Percentiles rank a stretch among this genome's conserved stretches.
These are phyloP conservation scores for Pseudocercospora crystallina DNA, from an alignment of 2,329 filamentous ascomycete genomes.

Conservation along the genomic window DNA sequence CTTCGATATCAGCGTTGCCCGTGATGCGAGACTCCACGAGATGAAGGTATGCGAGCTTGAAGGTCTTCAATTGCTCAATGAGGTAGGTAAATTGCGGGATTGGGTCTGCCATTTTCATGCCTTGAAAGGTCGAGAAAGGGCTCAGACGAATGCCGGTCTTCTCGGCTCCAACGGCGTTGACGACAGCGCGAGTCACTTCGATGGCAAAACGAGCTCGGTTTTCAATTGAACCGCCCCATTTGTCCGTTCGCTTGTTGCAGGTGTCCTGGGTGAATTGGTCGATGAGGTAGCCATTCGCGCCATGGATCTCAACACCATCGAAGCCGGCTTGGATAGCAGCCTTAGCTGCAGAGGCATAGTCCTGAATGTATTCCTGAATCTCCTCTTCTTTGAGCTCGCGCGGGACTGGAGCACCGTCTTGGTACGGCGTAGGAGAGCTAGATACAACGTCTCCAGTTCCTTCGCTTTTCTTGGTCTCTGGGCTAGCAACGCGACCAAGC, in stretches of 20 bases:
- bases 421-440: constrained; percentile 31
- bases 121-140: constrained; percentile 60
- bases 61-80: constrained; percentile 47
- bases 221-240: constrained; percentile 52
- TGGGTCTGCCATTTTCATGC: constrained; percentile 62
- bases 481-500: constrained; percentile 48
- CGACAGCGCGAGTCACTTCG: constrained; percentile 53
- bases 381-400: constrained; percentile 44
- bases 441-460: constrained; percentile 30
- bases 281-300: constrained; percentile 53
- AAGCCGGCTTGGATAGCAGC: constrained; percentile 59
- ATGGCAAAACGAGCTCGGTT: constrained; percentile 57
- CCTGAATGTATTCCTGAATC: constrained; percentile 47
- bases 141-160: constrained; percentile 55
- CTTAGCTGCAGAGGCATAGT: constrained; percentile 47
- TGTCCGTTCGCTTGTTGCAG: constrained; percentile 51
- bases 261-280: constrained; percentile 55
- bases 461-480: constrained; percentile 23
- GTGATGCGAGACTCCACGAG: constrained; percentile 58
- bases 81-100: constrained; percentile 61
- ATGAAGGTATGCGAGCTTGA: constrained; percentile 61
- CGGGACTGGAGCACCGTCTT: constrained; percentile 19
- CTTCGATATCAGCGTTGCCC: constrained; percentile 41
- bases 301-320: constrained; percentile 54
- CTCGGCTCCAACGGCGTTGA: constrained; percentile 46